Evolutionary conservation across 352 stramenopile genomes (phyloP), one percentile per base, ranked within the genome.

Genomic region (Blastocystis sp.): DNA sequence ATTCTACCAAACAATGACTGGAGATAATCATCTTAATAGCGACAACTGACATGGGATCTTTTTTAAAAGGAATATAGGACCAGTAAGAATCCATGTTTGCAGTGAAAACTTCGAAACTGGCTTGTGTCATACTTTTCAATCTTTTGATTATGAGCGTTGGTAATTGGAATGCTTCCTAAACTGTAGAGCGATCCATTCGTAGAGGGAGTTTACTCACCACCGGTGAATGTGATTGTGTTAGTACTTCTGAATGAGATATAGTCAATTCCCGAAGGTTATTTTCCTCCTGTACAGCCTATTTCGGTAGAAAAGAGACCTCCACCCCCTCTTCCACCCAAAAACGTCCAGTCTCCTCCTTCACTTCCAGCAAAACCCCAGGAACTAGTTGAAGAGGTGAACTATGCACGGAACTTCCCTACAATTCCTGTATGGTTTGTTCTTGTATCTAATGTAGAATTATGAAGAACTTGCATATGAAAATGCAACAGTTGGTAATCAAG

Each of bases 301-400:
- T n/a, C 42, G 7, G 35, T 60, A 13, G 24, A 76, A 9, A 58
- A 58, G 40, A 27, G 51, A 24, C 37, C 59, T 13, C 68, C 68
- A 15, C 68, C 68, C 1, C 68, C 68, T 19, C 68, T 79, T 58
- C 68, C 68, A 24, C 68, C 68, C 17, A 79, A 79, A 30, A 44
- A 40, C 24, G 19, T 22, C 9, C 17, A 33, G 17, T 4, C 13
- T 27, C n/a, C 6, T 56, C 68, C 40, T 27, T 58, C 37, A 17
- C 1, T 79, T 57, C 68, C 68, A 5, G 40, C 68, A 30, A 79
- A 79, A 33, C 68, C 68, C 0, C 13, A 79, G 42, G 68, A 79
- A 19, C 68, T 79, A 1, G 13, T 60, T 22, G 35, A 56, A 1
- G 68, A 60, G 0, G 40, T 79, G 1, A 48, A 24, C 22, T 48